These are phyloP conservation scores for Arthroderma sp. DNA, from an alignment of 2,329 filamentous ascomycete species.

Conservation along the genomic window DNA sequence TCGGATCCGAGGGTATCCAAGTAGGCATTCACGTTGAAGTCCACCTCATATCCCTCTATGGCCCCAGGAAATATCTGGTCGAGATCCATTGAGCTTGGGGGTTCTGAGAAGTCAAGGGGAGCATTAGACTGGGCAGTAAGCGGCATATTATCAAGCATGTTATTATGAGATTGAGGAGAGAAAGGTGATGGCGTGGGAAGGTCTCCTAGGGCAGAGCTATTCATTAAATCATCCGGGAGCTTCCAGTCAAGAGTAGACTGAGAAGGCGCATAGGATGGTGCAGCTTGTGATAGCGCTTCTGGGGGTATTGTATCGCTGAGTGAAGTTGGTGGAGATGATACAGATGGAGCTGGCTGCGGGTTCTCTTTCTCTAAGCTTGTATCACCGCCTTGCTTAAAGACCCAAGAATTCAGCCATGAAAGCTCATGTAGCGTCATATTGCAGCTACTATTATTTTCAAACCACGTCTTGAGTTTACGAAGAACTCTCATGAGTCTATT, in stretches of 20 bases:
- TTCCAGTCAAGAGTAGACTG: neutral
- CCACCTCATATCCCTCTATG: neutral
- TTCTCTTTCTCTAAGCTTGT: neutral
- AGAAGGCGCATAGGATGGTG: neutral
- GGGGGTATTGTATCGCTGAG: neutral
- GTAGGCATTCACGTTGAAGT: slow-evolving; percentile 8
- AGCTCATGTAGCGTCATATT: slow-evolving; percentile 3
- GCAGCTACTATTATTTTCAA: neutral
- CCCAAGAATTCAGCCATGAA: slow-evolving; percentile 3
- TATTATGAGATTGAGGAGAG: neutral
- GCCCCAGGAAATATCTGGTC: slow-evolving; percentile 3
- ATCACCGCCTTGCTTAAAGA: neutral
- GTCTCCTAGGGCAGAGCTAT: neutral
- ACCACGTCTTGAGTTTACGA: neutral
- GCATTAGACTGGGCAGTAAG: neutral
- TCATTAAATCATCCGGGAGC: neutral
- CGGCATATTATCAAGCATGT: neutral
- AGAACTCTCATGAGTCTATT: neutral
- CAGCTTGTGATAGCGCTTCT: neutral
- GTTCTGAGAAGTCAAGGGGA: neutral
- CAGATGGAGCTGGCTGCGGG: neutral
- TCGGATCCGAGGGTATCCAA: neutral
- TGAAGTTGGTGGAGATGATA: neutral
- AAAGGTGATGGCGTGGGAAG: neutral
- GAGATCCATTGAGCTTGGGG: slow-evolving; percentile 3